Evolutionary conservation across 2,329 filamentous ascomycete genomes (phyloP).

Genomic region (Venturia aucupariae): DNA sequence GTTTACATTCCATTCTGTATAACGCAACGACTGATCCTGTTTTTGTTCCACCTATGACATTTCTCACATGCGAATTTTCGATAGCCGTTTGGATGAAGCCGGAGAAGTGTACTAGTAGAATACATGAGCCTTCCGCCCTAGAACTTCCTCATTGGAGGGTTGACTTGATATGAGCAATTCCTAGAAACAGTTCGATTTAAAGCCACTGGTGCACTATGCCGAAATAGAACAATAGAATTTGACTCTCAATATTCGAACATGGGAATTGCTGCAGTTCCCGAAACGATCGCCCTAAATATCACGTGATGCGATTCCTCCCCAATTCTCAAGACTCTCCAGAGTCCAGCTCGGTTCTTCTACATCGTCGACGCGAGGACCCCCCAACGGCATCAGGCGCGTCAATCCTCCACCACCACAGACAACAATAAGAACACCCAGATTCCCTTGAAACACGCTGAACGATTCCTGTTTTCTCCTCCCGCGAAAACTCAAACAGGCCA

Average conservation of each 20-base stretch:
- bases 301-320: background rate
- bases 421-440: background rate
- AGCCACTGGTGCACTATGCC: too few species aligned
- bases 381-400: constrained; percentile 5
- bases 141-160: too few species aligned
- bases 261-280: too few species aligned
- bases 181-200: background rate
- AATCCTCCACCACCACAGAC: constrained; percentile 5
- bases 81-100: background rate
- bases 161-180: background rate
- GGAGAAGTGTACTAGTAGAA: background rate
- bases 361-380: background rate
- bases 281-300: background rate
- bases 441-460: background rate
- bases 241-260: too few species aligned
- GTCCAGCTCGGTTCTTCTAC: background rate
- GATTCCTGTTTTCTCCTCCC: background rate
- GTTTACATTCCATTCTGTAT: background rate
- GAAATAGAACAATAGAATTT: too few species aligned
- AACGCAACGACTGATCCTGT: too few species aligned
- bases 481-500: background rate
- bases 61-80: background rate
- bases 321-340: background rate
- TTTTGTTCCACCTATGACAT: background rate
- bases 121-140: background rate